phyloP scores from a whole-genome alignment of 176 grass and related monocot species.

The Musa beccarii region DNA sequence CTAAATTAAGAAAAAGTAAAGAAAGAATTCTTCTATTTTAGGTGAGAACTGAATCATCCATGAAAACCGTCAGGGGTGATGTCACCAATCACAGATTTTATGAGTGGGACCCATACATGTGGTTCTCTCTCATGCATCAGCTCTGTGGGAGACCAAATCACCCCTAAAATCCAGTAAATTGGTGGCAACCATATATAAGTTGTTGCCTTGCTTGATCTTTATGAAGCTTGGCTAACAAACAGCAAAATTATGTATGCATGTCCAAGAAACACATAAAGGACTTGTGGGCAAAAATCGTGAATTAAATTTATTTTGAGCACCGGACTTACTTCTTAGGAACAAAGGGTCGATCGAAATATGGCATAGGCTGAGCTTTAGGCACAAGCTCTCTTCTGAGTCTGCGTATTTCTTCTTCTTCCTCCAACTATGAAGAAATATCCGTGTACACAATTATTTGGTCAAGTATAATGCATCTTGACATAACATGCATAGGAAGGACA shows the following conservation, averaged over 20 bases:
- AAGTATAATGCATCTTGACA: background rate
- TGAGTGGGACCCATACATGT: too few relatives aligned
- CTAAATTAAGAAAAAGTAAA: too few relatives aligned
- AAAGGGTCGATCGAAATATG: conserved; percentile 82
- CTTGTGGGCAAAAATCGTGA: background rate
- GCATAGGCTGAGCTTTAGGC: conserved; percentile 93
- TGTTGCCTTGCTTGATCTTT: background rate
- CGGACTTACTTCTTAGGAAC: conserved; percentile 60
- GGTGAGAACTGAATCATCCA: too few relatives aligned
- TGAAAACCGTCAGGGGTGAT: too few relatives aligned
- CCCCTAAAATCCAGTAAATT: background rate
- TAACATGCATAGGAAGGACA: background rate
- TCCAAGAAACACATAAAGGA: background rate
- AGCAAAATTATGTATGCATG: background rate
- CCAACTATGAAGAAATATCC: conserved; percentile 23
- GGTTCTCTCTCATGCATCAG: too few relatives aligned
- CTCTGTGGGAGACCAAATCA: too few relatives aligned
- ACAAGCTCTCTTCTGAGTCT: conserved; percentile 74
- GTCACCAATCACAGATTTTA: too few relatives aligned
- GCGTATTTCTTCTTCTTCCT: conserved; percentile 72
- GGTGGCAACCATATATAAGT: background rate
- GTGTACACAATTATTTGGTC: conserved; percentile 7
- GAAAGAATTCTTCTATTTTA: too few relatives aligned
- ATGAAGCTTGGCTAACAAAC: too few relatives aligned
- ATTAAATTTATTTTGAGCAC: background rate